Evolutionary conservation across 768 basidiomycete species (phyloP).

Genomic region (Pulveroboletus sp.): DNA sequence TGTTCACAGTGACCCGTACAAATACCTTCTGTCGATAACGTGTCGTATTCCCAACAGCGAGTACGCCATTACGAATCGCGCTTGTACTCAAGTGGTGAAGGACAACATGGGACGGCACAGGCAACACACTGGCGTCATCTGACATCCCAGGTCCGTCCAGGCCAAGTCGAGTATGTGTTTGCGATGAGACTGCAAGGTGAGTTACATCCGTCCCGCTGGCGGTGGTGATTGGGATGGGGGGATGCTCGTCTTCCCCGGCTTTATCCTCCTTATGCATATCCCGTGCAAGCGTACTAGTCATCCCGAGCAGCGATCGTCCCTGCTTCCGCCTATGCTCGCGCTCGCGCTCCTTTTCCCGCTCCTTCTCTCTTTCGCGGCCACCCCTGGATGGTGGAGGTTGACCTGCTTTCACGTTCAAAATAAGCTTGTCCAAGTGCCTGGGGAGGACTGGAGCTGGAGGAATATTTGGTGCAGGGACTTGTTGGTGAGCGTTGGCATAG

Average conservation of each 20-base stretch:
- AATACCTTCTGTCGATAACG: slow-evolving; percentile 86
- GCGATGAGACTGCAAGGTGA: slow-evolving; percentile 24
- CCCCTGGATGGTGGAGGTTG: slow-evolving; percentile 31
- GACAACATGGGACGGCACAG: slow-evolving; percentile 91
- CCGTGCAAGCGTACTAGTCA: slow-evolving; percentile 32
- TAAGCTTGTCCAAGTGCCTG: slow-evolving; percentile 88
- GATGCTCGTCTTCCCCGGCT: slow-evolving; percentile 18
- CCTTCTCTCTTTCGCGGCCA: slow-evolving; percentile 24
- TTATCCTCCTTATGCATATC: slow-evolving; percentile 25
- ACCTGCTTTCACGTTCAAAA: slow-evolving; percentile 57
- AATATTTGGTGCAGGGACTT: slow-evolving; percentile 66
- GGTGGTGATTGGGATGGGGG: slow-evolving; percentile 33
- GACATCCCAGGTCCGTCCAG: slow-evolving; percentile 44
- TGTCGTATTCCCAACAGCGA: slow-evolving; percentile 89
- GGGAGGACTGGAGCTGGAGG: slow-evolving; percentile 88
- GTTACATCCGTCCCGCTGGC: slow-evolving; percentile 38
- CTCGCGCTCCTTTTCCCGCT: slow-evolving; percentile 33
- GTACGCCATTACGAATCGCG: slow-evolving; percentile 88
- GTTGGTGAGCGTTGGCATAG: slow-evolving; percentile 33
- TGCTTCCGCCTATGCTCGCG: slow-evolving; percentile 29
- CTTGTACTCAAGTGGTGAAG: slow-evolving; percentile 93
- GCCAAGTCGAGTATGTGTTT: slow-evolving; percentile 29
- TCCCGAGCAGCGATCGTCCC: slow-evolving; percentile 31
- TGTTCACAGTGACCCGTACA: slow-evolving; percentile 2
- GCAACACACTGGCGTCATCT: slow-evolving; percentile 87